These are phyloP conservation scores for Chlamydomonas reinhardtii DNA, from an alignment of 163 green algal species.

Conservation along the genomic window DNA sequence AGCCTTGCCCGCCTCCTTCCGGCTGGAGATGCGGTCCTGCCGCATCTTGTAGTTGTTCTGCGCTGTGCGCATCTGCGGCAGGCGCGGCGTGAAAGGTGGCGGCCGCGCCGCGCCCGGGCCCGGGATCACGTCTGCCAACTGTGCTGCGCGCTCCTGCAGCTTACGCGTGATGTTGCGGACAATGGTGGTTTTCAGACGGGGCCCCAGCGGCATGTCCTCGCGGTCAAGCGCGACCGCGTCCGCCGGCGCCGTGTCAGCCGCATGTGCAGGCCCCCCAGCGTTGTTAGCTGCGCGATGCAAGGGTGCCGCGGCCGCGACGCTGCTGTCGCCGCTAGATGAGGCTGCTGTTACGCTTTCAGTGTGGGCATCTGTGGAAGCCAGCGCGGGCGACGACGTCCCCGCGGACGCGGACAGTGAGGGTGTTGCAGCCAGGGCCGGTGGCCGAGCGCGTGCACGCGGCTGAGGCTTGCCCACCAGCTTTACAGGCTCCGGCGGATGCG, in stretches of 20 bases:
- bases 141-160: conserved; percentile 12
- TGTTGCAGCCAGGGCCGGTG: not conserved
- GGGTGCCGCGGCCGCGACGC: too few relatives aligned
- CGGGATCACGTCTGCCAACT: conserved; percentile 7
- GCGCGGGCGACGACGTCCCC: too few relatives aligned
- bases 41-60: not conserved
- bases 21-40: not conserved
- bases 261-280: too few relatives aligned
- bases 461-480: conserved; percentile 28
- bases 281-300: too few relatives aligned
- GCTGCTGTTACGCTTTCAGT: too few relatives aligned
- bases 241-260: too few relatives aligned
- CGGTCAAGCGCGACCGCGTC: not conserved
- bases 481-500: not conserved
- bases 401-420: too few relatives aligned
- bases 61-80: not conserved
- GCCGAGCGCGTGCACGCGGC: conserved; percentile 16
- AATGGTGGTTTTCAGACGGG: not conserved
- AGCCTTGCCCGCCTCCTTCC: not conserved
- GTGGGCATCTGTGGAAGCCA: too few relatives aligned
- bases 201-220: not conserved
- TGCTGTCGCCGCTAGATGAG: too few relatives aligned
- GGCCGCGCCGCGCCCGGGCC: not conserved
- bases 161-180: not conserved
- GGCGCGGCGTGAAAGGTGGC: not conserved